Base-by-base conservation (phyloP, 1,284 basidiomycete species). In the Leccinum pallidistipes region DNA sequence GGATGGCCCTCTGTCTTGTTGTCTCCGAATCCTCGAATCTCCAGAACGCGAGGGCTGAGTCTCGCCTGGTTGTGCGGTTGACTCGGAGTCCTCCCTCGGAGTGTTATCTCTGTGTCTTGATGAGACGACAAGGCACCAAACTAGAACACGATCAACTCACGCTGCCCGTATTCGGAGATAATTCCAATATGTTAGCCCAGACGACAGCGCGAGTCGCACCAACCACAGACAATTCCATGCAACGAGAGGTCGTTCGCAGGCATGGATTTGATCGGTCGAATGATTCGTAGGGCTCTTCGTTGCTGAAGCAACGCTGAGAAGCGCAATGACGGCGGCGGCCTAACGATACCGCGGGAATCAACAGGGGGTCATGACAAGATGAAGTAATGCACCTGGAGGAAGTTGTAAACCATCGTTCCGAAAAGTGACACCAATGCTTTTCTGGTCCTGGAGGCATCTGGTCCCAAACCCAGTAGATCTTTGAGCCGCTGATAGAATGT, bases 221-320 rank as follows among this genome's bases (percentile, higher is more conserved):
- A 87, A 73, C 88, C 91, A 92, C 4, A 92, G 75, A 55, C 81
- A 80, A 60, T 86, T 82, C 91, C 90, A 92, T 3, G 80, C 76
- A 1, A 90, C 90, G 11, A 92, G 73, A 5, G 90, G 90, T 21
- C 84, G 80, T 58, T 80, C 79, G 65, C 90, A 92, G 0, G 87
- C 87, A 21, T 73, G 69, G 81, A 89, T 90, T 75, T 92, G 89
- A 57, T 79, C 82, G 51, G 78, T 59, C 1, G 66, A 68, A 1
- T 76, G 74, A 56, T 78, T 62, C 0, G 75, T 79, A 10, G 83
- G 83, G 67, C 86, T 90, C 64, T 78, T 76, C 40, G 78, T 77
- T 43, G 77, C 72, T 2, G 83, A 79, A 9, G 84, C 81, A 45
- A 84, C 76, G 14, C 77, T 78, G 24, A 90, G 74, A 47, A 92